Base-by-base conservation (phyloP, 2,329 filamentous ascomycete genomes). In the Nemania abortiva region DNA sequence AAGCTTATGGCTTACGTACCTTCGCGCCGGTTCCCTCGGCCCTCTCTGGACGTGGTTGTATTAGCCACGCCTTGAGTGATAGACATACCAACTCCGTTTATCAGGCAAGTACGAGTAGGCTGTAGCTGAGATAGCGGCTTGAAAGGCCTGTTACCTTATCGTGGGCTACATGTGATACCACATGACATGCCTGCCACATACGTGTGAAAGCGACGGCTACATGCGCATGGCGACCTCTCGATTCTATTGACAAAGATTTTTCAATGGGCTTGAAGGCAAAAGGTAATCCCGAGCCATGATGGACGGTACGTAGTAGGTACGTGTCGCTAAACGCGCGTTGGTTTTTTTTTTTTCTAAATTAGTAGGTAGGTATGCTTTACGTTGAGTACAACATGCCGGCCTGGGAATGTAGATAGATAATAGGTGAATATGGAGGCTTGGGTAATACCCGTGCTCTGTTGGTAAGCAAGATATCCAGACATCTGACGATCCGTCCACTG, bases 261-360 rank as follows among this genome's bases (percentile, higher is more conserved):
- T 37, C 15, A n/a, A 11, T 4, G 42, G 6, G 6, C 2, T 34
- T 55, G 20, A 31, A 37, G 34, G 34, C 6, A 37, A 55, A 31
- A 27, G 24, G 24, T 27, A 27, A 27, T 27, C 24, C 24, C 20
- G 11, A n/a, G 6, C 7, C 2, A 55, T 34, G 18, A 29, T 5
- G 9, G 52, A 22, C 7, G 10, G 52, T 55, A 55, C 52, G n/a
- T 37, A 31, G 29, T 37, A 31, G 29, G 29, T 37, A 55, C 52
- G 34, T 34, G 11, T 37, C 64, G 50, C 42, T 5, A 57, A 24
- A 22, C 64, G 64, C 64, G 64, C 39, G 22, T 52, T 18, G 22
- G 2, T 37, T 3, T 34, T 3, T 37, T 34, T 29, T 37, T 3
- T 34, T 3, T 37, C 27, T 29, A 55, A 50, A 56, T 22, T 20